These are phyloP conservation scores for Umbellularia californica DNA, from an alignment of 164 flowering plant genomes.

Conservation along the genomic window DNA sequence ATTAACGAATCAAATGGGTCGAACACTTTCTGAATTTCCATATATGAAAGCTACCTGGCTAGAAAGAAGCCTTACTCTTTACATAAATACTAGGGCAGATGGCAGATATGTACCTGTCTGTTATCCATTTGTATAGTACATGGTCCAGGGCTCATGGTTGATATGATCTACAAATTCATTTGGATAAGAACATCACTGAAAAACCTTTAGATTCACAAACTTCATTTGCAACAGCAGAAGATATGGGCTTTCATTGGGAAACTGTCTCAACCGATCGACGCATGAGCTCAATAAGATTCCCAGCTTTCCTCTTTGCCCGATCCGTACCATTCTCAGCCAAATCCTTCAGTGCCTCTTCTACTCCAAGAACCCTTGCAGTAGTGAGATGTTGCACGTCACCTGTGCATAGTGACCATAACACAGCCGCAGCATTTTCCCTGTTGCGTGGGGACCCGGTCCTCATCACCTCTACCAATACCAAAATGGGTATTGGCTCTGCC, in stretches of 20 bases:
- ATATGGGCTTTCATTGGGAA: constrained; percentile 2
- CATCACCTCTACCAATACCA: constrained; percentile 22
- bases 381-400: constrained; percentile 14
- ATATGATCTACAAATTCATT: background rate
- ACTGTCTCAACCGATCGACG: background rate
- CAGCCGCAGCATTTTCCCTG: constrained; percentile 24
- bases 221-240: background rate
- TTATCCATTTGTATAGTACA: background rate
- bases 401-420: constrained; percentile 18
- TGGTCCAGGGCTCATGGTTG: background rate
- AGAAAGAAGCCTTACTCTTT: background rate
- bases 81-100: background rate
- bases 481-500: constrained; percentile 20
- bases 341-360: constrained; percentile 25
- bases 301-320: constrained; percentile 25
- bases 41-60: background rate
- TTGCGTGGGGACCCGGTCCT: constrained; percentile 26
- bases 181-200: background rate
- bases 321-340: constrained; percentile 23
- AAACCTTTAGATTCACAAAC: background rate
- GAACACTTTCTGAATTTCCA: background rate
- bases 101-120: background rate
- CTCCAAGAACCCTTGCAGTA: constrained; percentile 18
- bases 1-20: background rate
- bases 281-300: constrained; percentile 19